Percentiles rank a stretch among this genome's conserved stretches.
Conservation (phyloP, 345 rosid genomes). For the Salix koriyanagi region DNA sequence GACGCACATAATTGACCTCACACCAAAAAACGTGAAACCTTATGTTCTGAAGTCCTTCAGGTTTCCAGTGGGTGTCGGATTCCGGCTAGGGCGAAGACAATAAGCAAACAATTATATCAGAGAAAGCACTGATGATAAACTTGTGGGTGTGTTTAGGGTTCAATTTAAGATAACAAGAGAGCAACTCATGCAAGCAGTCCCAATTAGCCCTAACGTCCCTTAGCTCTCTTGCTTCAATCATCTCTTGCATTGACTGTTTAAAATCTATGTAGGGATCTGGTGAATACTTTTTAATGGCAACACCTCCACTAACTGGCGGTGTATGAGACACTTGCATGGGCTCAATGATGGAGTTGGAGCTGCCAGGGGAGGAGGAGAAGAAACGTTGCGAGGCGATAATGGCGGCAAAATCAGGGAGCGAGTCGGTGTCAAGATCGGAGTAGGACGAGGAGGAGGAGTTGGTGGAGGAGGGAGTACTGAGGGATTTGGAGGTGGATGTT, state of each 20-base stretch:
- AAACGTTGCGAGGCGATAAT: conserved; percentile 82
- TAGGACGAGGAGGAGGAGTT: conserved; percentile 34
- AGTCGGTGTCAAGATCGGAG: conserved; percentile 28
- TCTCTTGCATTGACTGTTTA: conserved; percentile 77
- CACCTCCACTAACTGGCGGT: conserved; percentile 37
- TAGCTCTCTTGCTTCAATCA: conserved; percentile 68
- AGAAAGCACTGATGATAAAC: conserved; percentile 68
- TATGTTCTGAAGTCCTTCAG: conserved; percentile 2
- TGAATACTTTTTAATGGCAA: conserved; percentile 58
- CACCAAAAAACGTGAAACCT: not conserved
- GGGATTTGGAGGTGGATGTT: conserved; percentile 31
- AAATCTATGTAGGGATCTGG: conserved; percentile 78
- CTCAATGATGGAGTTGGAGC: conserved; percentile 77
- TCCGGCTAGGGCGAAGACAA: conserved; percentile 33
- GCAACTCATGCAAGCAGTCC: conserved; percentile 68
- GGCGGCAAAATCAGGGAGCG: conserved; percentile 57
- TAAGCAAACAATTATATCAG: conserved; percentile 53
- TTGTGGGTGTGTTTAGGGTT: conserved; percentile 69
- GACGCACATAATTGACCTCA: not conserved
- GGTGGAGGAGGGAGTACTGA: conserved; percentile 34
- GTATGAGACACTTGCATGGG: conserved; percentile 22
- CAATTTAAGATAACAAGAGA: conserved; percentile 63
- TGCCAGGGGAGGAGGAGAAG: conserved; percentile 90
- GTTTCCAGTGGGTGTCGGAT: conserved; percentile 9
- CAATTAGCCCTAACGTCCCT: conserved; percentile 46